Conservation (phyloP, 2,329 filamentous ascomycete species). For the Dissoconium aciculare region DNA sequence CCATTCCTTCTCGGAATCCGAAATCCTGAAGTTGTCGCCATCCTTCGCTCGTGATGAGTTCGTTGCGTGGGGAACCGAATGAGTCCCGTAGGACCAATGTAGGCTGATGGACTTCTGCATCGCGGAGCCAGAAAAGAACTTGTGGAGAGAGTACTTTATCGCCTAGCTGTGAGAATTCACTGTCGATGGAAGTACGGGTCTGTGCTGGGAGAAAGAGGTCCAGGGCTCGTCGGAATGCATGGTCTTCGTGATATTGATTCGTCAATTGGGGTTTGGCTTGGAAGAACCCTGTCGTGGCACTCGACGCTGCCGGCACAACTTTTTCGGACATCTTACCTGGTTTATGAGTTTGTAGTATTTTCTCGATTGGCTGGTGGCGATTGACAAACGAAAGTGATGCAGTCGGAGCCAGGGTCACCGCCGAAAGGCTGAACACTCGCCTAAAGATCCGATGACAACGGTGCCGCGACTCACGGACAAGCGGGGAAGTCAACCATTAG, state of each 20-base stretch:
- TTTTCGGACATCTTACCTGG: too few species aligned
- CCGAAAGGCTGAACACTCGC: too few species aligned
- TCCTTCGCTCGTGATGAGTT: constrained; percentile 49
- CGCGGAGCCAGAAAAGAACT: constrained; percentile 42
- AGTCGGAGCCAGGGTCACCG: too few species aligned
- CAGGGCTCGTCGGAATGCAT: constrained; percentile 1
- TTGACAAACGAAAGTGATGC: too few species aligned
- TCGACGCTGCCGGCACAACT: neutral
- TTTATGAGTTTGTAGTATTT: too few species aligned
- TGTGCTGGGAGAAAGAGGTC: constrained; percentile 29
- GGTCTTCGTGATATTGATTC: constrained; percentile 3
- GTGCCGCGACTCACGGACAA: too few species aligned
- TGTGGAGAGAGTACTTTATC: constrained; percentile 38
- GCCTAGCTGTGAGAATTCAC: constrained; percentile 26
- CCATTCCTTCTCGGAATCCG: constrained; percentile 42
- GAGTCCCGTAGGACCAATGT: constrained; percentile 44
- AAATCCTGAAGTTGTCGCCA: constrained; percentile 49
- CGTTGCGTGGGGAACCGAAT: constrained; percentile 44
- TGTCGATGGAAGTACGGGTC: neutral
- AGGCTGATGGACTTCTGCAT: constrained; percentile 51
- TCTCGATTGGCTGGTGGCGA: too few species aligned
- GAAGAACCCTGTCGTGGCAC: constrained; percentile 6
- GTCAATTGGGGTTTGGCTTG: constrained; percentile 1
- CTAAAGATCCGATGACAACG: too few species aligned
- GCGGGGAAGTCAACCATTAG: too few species aligned